Base-by-base conservation (phyloP, 371 early-diverging fungal genomes). In the Syncephalastrum racemosum region DNA sequence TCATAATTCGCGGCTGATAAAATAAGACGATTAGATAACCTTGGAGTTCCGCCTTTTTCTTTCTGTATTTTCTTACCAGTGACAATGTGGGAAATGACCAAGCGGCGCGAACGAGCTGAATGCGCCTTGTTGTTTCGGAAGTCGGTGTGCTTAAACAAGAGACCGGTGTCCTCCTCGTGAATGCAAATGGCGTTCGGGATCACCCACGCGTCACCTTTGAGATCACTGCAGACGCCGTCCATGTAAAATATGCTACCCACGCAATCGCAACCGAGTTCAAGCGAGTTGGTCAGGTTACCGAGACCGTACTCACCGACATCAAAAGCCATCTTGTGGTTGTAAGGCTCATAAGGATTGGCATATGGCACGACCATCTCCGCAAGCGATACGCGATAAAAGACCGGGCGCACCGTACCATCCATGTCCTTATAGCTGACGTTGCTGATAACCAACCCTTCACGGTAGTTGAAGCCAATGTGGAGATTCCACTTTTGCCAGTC, bases 361-460 rank as follows among this genome's bases (percentile, higher is more conserved):
- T 80, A 80, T 36, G 80, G 80, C 8, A 80, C 79, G 14, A 78
- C 73, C 80, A 80, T 77, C 52, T 74, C 73, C 27, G 77, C 67
- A 41, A 73, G 64, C 25, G 76, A 72, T 16, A 73, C 62, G 54
- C 75, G 69, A 24, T 71, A 75, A 48, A 74, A 69, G 19, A 77
- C 46, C 43, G 75, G 72, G 8, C 73, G 64, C 48, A 62, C 58
- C 15, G 68, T 66, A n/a, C 53, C 59, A 24, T 67, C 63, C 56
- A 73, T 73, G 52, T 79, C 77, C 51, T 69, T 62, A 46, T 77
- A 77, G 27, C 59, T 71, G 23, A 79, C 60, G 25, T 79, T 71
- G 31, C 70, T 70, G 10, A 79, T 64, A 4, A 79, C 75, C 18
- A 79, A 54, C 46, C 79, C 79, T 59, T 79, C 79, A 53, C 79